Conservation (phyloP, 176 grass and related monocot genomes). For the Aechmea fasciata region DNA sequence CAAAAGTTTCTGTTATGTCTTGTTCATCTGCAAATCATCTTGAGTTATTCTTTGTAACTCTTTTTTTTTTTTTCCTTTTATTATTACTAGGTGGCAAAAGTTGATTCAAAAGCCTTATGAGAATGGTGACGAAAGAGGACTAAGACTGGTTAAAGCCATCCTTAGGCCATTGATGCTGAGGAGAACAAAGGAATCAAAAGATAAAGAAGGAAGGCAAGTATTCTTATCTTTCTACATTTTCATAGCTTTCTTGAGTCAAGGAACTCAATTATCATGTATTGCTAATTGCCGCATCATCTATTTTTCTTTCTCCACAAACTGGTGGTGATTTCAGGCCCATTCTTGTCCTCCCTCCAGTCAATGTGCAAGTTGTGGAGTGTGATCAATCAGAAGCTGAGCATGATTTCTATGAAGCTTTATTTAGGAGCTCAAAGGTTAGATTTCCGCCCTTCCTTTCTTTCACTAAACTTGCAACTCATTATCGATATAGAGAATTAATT, state of each 20-base stretch:
- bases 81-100: conserved; percentile 54
- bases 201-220: conserved; percentile 71
- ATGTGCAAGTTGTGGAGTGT: conserved; percentile 58
- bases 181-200: conserved; percentile 90
- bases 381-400: conserved; percentile 55
- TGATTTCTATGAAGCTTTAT: conserved; percentile 84
- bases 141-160: conserved; percentile 83
- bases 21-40: no score
- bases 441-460: not conserved
- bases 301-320: not conserved
- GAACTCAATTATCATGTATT: not conserved
- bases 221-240: not conserved
- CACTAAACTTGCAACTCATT: no score
- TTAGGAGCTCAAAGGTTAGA: conserved; percentile 70
- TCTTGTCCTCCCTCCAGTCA: conserved; percentile 69
- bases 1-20: not conserved
- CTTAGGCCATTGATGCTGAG: conserved; percentile 78
- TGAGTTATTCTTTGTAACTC: not conserved
- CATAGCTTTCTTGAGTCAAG: no score
- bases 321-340: conserved; percentile 61
- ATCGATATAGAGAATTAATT: no score
- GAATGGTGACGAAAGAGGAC: conserved; percentile 60
- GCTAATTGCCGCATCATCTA: not conserved
- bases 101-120: conserved; percentile 85
- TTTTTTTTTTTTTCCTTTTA: conserved; percentile 6